These are phyloP conservation scores for Didymella pomorum DNA, from an alignment of 2,329 filamentous ascomycete genomes.

Conservation along the genomic window DNA sequence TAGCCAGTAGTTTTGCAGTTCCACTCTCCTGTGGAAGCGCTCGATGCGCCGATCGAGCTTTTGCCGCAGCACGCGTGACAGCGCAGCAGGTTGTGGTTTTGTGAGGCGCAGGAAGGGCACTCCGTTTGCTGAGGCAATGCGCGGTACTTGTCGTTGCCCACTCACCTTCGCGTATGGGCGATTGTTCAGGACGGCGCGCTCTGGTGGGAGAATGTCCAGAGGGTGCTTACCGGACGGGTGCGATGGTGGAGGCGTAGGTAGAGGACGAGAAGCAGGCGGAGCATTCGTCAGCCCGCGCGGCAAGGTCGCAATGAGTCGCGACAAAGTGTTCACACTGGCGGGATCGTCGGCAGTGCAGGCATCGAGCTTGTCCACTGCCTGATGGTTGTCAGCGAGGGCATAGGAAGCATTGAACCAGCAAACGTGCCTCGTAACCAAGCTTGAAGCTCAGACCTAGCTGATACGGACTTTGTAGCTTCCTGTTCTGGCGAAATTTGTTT, in stretches of 20 bases:
- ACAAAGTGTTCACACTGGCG: conserved; percentile 32
- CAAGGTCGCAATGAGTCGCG: conserved; percentile 49
- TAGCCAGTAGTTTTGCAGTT: conserved; percentile 54
- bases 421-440: conserved; percentile 70
- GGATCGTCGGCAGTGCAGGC: conserved; percentile 46
- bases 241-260: conserved; percentile 19
- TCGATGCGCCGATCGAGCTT: conserved; percentile 58
- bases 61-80: conserved; percentile 66
- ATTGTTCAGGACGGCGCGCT: conserved; percentile 57
- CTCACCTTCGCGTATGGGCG: conserved; percentile 60
- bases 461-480: conserved; percentile 64
- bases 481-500: conserved; percentile 69
- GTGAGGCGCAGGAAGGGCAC: conserved; percentile 71
- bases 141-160: conserved; percentile 66
- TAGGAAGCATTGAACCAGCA: background rate
- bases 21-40: conserved; percentile 51
- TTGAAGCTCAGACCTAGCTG: conserved; percentile 69
- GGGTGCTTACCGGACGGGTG: conserved; percentile 27
- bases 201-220: conserved; percentile 48
- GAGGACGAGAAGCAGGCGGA: conserved; percentile 10
- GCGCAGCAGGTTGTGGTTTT: conserved; percentile 69
- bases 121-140: conserved; percentile 62
- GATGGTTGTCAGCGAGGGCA: conserved; percentile 20
- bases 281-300: conserved; percentile 49
- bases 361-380: conserved; percentile 56